A percentile compares a stretch with the other conserved stretches of the same genome.
phyloP scores from a whole-genome alignment of 2,329 filamentous ascomycete species.

The Biscogniauxia sp. region DNA sequence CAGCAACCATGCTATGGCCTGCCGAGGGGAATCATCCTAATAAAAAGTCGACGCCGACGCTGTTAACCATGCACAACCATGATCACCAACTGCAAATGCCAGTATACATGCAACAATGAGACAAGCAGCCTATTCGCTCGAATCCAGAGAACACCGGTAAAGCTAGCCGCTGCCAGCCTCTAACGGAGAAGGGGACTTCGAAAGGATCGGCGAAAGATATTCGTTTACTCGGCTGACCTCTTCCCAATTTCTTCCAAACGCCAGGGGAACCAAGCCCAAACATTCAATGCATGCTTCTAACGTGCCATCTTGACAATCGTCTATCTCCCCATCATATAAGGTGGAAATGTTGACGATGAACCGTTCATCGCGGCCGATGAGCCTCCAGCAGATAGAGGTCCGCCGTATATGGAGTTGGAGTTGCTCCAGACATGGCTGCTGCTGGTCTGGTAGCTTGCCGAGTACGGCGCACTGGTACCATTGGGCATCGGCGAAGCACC shows the following conservation, averaged over 20 bases:
- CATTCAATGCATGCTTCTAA: not conserved
- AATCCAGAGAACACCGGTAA: conserved; percentile 14
- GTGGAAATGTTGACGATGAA: conserved; percentile 21
- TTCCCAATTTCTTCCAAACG: conserved; percentile 5
- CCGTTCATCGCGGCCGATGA: conserved; percentile 24
- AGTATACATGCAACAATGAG: conserved; percentile 30
- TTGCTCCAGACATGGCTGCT: conserved; percentile 27
- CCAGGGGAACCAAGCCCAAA: conserved; percentile 1
- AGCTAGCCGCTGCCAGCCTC: conserved; percentile 8
- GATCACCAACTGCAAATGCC: conserved; percentile 29
- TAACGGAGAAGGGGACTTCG: not conserved
- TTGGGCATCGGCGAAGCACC: conserved; percentile 18
- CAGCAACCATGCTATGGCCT: conserved; percentile 25
- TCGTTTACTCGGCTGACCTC: not conserved
- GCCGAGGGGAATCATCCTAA: conserved; percentile 27
- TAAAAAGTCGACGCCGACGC: conserved; percentile 31
- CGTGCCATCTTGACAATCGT: not conserved
- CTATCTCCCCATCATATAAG: conserved; percentile 30
- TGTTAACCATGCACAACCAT: conserved; percentile 30
- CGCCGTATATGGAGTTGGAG: conserved; percentile 20
- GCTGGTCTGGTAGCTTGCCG: conserved; percentile 19
- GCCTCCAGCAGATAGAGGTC: conserved; percentile 23
- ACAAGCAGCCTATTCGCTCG: conserved; percentile 23
- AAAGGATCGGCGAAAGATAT: conserved; percentile 2
- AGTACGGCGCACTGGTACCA: conserved; percentile 23